These are phyloP conservation scores for Populus hybrid DNA, from an alignment of 441 rosid genomes.

Conservation along the genomic window DNA sequence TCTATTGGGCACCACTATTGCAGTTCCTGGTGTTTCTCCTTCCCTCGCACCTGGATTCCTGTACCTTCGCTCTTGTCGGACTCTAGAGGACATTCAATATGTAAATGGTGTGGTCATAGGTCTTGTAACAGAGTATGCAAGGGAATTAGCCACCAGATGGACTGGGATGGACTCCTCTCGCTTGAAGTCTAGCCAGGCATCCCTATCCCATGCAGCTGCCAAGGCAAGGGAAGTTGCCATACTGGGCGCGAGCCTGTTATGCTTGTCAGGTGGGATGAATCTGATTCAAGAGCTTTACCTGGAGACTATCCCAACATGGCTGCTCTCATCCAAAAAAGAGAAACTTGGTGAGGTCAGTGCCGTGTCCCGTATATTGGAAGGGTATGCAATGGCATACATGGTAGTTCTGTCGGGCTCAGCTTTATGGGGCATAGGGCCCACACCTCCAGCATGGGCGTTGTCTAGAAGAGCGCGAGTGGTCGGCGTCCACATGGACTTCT, in stretches of 20 bases:
- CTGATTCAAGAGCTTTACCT: constrained; percentile 43
- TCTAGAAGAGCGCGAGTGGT: constrained; percentile 29
- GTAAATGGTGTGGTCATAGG: constrained; percentile 41
- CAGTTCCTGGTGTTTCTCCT: constrained; percentile 27
- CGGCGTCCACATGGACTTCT: constrained; percentile 46
- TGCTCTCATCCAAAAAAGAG: constrained; percentile 37
- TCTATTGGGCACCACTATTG: constrained; percentile 42
- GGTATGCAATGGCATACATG: constrained; percentile 60
- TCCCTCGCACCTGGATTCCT: constrained; percentile 54
- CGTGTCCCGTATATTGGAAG: constrained; percentile 39
- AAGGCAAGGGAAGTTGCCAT: constrained; percentile 53
- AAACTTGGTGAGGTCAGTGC: constrained; percentile 27
- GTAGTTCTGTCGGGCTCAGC: constrained; percentile 39
- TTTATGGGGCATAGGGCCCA: constrained; percentile 35
- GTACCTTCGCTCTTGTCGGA: constrained; percentile 50
- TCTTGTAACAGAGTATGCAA: constrained; percentile 51
- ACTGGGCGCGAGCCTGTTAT: constrained; percentile 56
- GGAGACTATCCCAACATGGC: constrained; percentile 56
- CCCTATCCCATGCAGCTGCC: constrained; percentile 42
- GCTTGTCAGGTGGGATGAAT: constrained; percentile 47
- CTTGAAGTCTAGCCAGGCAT: constrained; percentile 42
- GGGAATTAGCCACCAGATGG: constrained; percentile 38
- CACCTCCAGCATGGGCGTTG: constrained; percentile 30
- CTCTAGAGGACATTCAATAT: constrained; percentile 36
- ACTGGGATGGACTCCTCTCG: constrained; percentile 26